Percentiles rank a stretch among this genome's conserved stretches.
Conservation (phyloP, 2,329 filamentous ascomycete genomes). For the Alternaria atra region DNA sequence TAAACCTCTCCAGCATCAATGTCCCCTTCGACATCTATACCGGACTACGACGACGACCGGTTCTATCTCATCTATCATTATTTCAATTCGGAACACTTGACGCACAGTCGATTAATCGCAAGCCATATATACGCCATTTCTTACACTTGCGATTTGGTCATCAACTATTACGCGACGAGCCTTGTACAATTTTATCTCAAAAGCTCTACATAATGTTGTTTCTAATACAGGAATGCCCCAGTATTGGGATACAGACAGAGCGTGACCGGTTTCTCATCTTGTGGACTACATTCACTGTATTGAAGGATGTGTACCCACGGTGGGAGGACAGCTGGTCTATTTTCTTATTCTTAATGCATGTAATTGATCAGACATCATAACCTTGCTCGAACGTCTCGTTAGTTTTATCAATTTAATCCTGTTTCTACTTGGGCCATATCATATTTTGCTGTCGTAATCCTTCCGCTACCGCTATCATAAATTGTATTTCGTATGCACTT, state of each 20-base stretch:
- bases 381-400: not conserved
- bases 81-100: conserved; percentile 10
- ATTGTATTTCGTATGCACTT: not conserved
- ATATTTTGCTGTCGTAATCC: not conserved
- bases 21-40: not conserved
- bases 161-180: not conserved
- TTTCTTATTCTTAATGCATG: conserved; percentile 8
- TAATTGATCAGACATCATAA: not conserved
- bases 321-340: conserved; percentile 14
- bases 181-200: conserved; percentile 10
- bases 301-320: conserved; percentile 5
- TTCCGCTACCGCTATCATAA: not conserved
- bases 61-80: not conserved
- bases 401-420: not conserved
- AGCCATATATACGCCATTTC: not conserved
- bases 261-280: conserved; percentile 11
- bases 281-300: conserved; percentile 2
- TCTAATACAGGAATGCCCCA: not conserved
- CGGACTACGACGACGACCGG: not conserved
- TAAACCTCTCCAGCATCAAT: not conserved
- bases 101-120: not conserved
- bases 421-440: not conserved
- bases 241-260: conserved; percentile 6
- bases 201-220: conserved; percentile 12
- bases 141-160: not conserved